Evolutionary conservation across 257 asterid genomes (phyloP).

Genomic region (Mitragyna speciosa): DNA sequence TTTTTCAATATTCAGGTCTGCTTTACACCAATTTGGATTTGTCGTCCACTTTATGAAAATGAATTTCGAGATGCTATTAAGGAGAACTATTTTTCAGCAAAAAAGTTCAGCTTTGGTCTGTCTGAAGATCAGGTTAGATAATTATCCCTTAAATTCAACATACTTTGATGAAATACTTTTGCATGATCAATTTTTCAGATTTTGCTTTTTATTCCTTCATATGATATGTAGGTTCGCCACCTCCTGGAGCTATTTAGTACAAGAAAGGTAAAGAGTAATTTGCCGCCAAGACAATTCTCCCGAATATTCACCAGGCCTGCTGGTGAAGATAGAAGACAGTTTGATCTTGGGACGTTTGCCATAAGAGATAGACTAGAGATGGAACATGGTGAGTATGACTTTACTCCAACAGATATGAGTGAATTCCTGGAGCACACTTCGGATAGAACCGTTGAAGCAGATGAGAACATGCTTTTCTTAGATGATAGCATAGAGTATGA

Average conservation of each 20-base stretch:
- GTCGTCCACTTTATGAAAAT: constrained; percentile 68
- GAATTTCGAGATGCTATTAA: constrained; percentile 63
- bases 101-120: constrained; percentile 69
- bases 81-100: constrained; percentile 64
- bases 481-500: constrained; percentile 34
- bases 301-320: constrained; percentile 24
- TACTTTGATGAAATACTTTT: neutral
- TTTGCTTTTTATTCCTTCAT: constrained; percentile 12
- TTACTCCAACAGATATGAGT: constrained; percentile 22
- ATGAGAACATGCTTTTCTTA: constrained; percentile 23
- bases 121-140: constrained; percentile 59
- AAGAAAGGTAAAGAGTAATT: constrained; percentile 39
- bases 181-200: constrained; percentile 16
- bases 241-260: constrained; percentile 64
- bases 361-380: constrained; percentile 25
- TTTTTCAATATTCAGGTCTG: constrained; percentile 51
- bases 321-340: constrained; percentile 33
- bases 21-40: constrained; percentile 59
- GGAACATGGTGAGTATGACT: constrained; percentile 22
- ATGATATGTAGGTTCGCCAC: constrained; percentile 49
- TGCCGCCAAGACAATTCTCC: constrained; percentile 27
- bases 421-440: constrained; percentile 32
- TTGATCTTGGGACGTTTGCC: constrained; percentile 28
- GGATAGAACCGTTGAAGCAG: constrained; percentile 20
- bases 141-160: neutral